Conservation (phyloP, 768 basidiomycete species). For the Pisolithus microcarpus region DNA sequence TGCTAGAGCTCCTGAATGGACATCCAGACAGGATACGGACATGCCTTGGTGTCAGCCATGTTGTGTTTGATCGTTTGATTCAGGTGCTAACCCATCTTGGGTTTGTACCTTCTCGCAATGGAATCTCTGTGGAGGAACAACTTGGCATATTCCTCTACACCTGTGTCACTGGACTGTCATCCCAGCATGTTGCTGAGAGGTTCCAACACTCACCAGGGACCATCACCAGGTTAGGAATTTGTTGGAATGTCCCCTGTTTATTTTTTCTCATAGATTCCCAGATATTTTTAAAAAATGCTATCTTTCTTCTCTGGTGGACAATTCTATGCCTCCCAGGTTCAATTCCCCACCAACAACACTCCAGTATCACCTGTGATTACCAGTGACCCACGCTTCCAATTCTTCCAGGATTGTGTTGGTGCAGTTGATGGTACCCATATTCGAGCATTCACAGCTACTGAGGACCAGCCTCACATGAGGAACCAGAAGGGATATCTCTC, state of each 20-base stretch:
- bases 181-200: constrained; percentile 4
- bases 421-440: constrained; percentile 7
- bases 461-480: constrained; percentile 4
- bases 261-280: not conserved
- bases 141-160: constrained; percentile 10
- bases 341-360: not conserved
- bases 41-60: constrained; percentile 13
- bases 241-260: not conserved
- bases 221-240: not conserved
- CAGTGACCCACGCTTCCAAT: not conserved
- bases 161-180: constrained; percentile 6
- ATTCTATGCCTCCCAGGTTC: constrained; percentile 4
- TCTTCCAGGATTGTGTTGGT: constrained; percentile 5
- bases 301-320: not conserved
- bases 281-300: constrained; percentile 9
- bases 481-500: constrained; percentile 12
- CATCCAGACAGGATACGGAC: constrained; percentile 14
- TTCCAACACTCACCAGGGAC: constrained; percentile 4
- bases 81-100: not conserved
- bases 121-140: constrained; percentile 6
- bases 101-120: not conserved
- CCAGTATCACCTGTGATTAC: not conserved
- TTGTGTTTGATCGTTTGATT: constrained; percentile 15
- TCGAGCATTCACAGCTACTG: not conserved
- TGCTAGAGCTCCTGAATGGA: constrained; percentile 15